These are phyloP conservation scores for Apiotrichum gamsii DNA, from an alignment of 1,284 basidiomycete genomes.

Conservation along the genomic window DNA sequence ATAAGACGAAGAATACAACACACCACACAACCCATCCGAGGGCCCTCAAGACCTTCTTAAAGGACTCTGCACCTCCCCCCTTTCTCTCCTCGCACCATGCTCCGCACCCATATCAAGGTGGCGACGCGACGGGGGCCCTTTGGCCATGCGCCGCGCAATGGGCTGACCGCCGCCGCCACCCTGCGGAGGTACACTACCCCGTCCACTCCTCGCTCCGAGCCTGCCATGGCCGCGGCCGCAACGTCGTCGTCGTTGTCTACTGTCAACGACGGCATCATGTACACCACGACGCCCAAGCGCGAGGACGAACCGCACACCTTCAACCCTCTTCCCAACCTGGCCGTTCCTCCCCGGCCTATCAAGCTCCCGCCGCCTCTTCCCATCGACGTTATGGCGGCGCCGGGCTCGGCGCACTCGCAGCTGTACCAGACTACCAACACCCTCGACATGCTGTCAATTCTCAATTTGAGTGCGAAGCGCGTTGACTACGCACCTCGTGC, in stretches of 20 bases:
- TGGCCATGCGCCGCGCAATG: no score
- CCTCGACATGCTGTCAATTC: constrained; percentile 41
- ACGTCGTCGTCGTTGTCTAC: not conserved
- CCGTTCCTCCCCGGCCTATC: not conserved
- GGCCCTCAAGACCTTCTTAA: no score
- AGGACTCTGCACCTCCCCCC: not conserved
- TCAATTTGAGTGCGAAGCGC: constrained; percentile 41
- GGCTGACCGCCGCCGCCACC: not conserved
- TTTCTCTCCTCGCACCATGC: constrained; percentile 5
- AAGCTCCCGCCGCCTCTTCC: constrained; percentile 31
- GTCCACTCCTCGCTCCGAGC: constrained; percentile 6
- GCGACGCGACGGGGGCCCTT: constrained; percentile 4
- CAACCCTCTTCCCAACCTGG: no score
- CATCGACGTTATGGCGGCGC: constrained; percentile 14
- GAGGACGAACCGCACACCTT: constrained; percentile 12
- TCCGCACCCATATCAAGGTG: constrained; percentile 13
- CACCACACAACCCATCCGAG: not conserved
- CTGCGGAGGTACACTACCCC: constrained; percentile 6
- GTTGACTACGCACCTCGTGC: constrained; percentile 41
- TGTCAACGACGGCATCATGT: constrained; percentile 3
- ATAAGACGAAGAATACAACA: not conserved
- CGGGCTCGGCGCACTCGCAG: constrained; percentile 18
- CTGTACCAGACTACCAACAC: constrained; percentile 39
- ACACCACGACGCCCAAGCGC: not conserved
- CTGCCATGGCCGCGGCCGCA: constrained; percentile 1